Evolutionary conservation across 176 grass and related monocot species (phyloP), one percentile per base, ranked within the genome.

Genomic region (Musa schizocarpa): DNA sequence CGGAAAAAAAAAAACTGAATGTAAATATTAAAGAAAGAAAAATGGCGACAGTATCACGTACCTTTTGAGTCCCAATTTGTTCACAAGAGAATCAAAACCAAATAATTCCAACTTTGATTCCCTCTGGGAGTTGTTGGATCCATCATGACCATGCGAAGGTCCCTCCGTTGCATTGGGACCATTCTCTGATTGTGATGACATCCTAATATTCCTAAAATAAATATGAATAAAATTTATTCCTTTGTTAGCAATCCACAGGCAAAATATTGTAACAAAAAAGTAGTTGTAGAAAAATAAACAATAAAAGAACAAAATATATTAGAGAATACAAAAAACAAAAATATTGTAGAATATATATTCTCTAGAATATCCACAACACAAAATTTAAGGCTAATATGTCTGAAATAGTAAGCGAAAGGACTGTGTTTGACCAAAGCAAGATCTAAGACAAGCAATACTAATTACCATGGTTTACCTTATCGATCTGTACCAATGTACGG

Each of bases 51-150:
- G 9, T 16, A 50, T 54, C 5, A 13, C 13, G 0, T 93, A 98
- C 95, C 95, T 99, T 76, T 84, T 94, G 68, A 99, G 95, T 79
- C 95, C 95, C 86, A 99, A 84, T 81, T 94, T 99, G 84, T 99
- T 99, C 72, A 99, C 95, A 85, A 99, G 95, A 81, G 95, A 99
- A 49, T 99, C 94, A 76, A 98, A 99, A 79, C 95, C 95, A 82
- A 99, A 99, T 74, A 99, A 86, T 73, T 99, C 95, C 77, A 99
- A 77, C 77, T 99, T 99, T 71, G 95, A 99, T 77, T 99, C 90
- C 14, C 68, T 85, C 65, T 91, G 85, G 85, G 87, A 88, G 81
- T 67, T 77, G 76, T 55, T 77, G 9, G 74, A 69, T 71, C 51
- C 77, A 78, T 71, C 79, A 66, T 83, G 84, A 78, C 84, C 83